Percentiles rank a stretch among this genome's conserved stretches.
Conservation (phyloP, 768 basidiomycete species). For the Mycena alexandri region DNA sequence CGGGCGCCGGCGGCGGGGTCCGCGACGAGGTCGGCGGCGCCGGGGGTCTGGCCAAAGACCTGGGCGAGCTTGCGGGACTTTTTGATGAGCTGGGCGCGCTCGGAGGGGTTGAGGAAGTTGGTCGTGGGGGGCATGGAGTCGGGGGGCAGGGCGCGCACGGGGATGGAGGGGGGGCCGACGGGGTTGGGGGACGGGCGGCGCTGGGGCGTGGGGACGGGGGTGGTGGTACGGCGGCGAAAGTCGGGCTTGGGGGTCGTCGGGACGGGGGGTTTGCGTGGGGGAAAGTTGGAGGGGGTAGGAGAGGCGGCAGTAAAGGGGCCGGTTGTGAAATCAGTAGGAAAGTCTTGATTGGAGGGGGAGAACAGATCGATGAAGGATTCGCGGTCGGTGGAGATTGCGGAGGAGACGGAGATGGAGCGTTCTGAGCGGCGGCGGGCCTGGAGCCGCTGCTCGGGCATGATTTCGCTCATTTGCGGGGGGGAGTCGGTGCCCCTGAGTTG, state of each 20-base stretch:
- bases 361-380: slow-evolving; percentile 39
- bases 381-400: slow-evolving; percentile 37
- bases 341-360: slow-evolving; percentile 22
- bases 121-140: slow-evolving; percentile 70
- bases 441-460: not conserved
- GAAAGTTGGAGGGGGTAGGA: slow-evolving; percentile 40
- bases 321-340: slow-evolving; percentile 4
- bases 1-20: slow-evolving; percentile 39
- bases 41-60: slow-evolving; percentile 80
- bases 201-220: not conserved
- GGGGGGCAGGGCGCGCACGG: slow-evolving; percentile 26
- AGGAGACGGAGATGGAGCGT: slow-evolving; percentile 45
- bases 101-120: slow-evolving; percentile 72
- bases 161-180: slow-evolving; percentile 18
- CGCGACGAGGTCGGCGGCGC: slow-evolving; percentile 53
- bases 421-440: slow-evolving; percentile 14
- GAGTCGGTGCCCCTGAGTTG: slow-evolving; percentile 1
- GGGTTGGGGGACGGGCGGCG: slow-evolving; percentile 4
- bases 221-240: slow-evolving; percentile 45
- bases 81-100: slow-evolving; percentile 79
- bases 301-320: slow-evolving; percentile 35
- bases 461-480: slow-evolving; percentile 11
- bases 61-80: slow-evolving; percentile 85
- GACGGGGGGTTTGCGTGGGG: slow-evolving; percentile 57
- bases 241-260: slow-evolving; percentile 62